Evolutionary conservation across 192 early-diverging fungal genomes (phyloP).

Genomic region (Podila clonocystis): DNA sequence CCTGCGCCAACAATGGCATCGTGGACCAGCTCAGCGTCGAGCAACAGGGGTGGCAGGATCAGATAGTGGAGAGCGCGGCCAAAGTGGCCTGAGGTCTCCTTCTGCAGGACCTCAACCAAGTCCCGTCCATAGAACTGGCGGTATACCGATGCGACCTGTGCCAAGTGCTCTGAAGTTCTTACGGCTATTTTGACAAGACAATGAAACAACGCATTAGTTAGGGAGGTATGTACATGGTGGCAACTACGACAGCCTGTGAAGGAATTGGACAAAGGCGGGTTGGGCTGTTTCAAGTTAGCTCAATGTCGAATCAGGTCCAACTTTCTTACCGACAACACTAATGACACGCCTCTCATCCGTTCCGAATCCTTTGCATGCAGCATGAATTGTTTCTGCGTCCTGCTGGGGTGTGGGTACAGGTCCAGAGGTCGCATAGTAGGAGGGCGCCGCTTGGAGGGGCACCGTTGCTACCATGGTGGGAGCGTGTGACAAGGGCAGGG

Average conservation of each 20-base stretch:
- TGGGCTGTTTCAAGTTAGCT: background rate
- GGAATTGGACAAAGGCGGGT: background rate
- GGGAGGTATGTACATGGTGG: too few species aligned
- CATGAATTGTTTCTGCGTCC: conserved; percentile 45
- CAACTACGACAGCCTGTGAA: background rate
- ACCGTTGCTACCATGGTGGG: conserved; percentile 21
- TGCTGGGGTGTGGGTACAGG: conserved; percentile 42
- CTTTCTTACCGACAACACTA: conserved; percentile 40
- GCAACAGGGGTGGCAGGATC: conserved; percentile 29
- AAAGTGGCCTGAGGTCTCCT: conserved; percentile 46
- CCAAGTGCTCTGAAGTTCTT: conserved; percentile 35
- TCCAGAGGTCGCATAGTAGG: background rate
- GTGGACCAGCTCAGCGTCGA: conserved; percentile 41
- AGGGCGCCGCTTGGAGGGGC: background rate
- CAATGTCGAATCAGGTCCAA: background rate
- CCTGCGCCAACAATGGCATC: conserved; percentile 35
- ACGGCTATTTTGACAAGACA: conserved; percentile 6
- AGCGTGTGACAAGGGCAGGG: conserved; percentile 11
- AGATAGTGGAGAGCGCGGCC: conserved; percentile 34
- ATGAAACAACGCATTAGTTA: background rate
- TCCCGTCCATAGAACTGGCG: conserved; percentile 45
- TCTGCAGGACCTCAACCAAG: conserved; percentile 37
- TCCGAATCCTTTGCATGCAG: conserved; percentile 39
- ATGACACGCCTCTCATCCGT: conserved; percentile 45
- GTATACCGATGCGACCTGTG: conserved; percentile 30